Evolutionary conservation across 305 asterid genomes (phyloP), one percentile per base, ranked within the genome.

Genomic region (Fraxinus greggii): DNA sequence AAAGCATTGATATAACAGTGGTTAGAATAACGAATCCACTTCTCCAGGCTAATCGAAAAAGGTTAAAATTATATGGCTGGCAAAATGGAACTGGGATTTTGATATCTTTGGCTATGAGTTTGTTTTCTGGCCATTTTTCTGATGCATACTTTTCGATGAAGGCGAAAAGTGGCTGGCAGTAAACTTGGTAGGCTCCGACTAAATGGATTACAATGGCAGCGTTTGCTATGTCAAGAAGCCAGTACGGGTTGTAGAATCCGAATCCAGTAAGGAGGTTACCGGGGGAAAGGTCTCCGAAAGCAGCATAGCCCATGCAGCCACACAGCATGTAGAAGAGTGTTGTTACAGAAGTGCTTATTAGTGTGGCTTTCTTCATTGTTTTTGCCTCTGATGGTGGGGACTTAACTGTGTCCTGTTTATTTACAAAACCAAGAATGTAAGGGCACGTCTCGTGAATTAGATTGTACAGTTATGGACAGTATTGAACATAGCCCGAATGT

Each of bases 341-440:
- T 0, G 93, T 90, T 3, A 89, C 91, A 0, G 28, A 5, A 0
- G 88, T 85, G 89, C 97, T 94, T 17, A 89, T 48, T 0, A 92
- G 83, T 6, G 91, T 88, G 21, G 97, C 97, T 77, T 89, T 91
- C 89, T 90, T 91, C 98, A 94, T 92, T 13, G 97, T 94, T 80
- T 90, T 94, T n/a, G 90, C 82, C 84, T 93, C 98, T 8, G 96
- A 69, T 8, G 97, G 97, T 24, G 98, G 97, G 29, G 97, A 87
- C 83, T 89, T 93, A 24, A 93, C 82, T 0, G 96, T 94, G 78
- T 93, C 96, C 95, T 93, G 89, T 77, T 35, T 36, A 77, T 54
- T n/a, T 1, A 13, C 19, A 24, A 9, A 15, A 61, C 7, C 23
- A n/a, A 54, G 65, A 54, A 54, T 1, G 65, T 54, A 8, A 54